Evolutionary conservation across 2,329 filamentous ascomycete genomes (phyloP).

Genomic region (Colletotrichum cereale): DNA sequence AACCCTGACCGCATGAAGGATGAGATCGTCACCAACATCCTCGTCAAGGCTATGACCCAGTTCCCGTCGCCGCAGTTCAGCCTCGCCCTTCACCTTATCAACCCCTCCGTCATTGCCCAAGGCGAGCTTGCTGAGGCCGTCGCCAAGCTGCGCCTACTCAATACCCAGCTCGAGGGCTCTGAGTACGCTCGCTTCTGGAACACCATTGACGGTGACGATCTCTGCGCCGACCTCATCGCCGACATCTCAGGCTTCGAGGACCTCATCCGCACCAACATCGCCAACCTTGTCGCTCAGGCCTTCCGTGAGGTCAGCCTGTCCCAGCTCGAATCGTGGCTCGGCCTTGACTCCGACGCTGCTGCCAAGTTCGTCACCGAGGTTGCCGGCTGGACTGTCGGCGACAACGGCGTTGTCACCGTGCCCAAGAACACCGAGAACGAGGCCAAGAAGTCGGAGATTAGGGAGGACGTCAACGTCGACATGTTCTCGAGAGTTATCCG

Average conservation of each 20-base stretch:
- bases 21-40: constrained; percentile 98
- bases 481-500: constrained; percentile 85
- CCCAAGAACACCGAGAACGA: constrained; percentile 97
- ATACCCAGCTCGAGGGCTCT: constrained; percentile 88
- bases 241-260: constrained; percentile 97
- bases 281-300: constrained; percentile 84
- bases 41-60: constrained; percentile 97
- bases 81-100: constrained; percentile 93
- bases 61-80: constrained; percentile 97
- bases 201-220: constrained; percentile 90
- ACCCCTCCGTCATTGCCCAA: constrained; percentile 76
- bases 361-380: constrained; percentile 86
- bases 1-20: constrained; percentile 98
- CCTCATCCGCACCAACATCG: constrained; percentile 89
- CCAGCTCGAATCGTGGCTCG: constrained; percentile 81
- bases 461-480: constrained; percentile 93
- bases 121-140: constrained; percentile 90
- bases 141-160: constrained; percentile 85
- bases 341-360: constrained; percentile 75
- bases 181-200: constrained; percentile 95
- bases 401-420: constrained; percentile 75
- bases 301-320: constrained; percentile 79
- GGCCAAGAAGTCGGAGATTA: constrained; percentile 93
- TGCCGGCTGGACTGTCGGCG: constrained; percentile 86
- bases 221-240: constrained; percentile 94